Evolutionary conservation across 2,329 filamentous ascomycete genomes (phyloP).

Genomic region (Fusarium humuli): DNA sequence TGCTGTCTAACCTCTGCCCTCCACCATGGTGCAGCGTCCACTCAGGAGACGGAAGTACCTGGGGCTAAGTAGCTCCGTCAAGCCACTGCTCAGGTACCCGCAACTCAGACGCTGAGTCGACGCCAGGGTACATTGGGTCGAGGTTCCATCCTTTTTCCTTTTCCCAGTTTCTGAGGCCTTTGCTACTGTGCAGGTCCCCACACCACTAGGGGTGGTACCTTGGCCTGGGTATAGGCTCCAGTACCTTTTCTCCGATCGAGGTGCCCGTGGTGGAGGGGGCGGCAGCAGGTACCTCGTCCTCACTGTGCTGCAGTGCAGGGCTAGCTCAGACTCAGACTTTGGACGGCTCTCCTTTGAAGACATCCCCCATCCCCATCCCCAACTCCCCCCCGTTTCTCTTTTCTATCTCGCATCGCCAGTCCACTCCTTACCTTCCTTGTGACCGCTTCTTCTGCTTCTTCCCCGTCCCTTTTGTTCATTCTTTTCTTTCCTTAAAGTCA

Average conservation of each 20-base stretch:
- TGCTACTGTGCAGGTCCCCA: constrained; percentile 30
- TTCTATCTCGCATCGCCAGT: constrained; percentile 50
- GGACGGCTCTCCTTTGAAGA: constrained; percentile 47
- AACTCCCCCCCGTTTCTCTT: constrained; percentile 53
- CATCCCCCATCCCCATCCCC: constrained; percentile 51
- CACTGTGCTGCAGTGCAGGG: constrained; percentile 19
- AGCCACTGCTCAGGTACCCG: constrained; percentile 38
- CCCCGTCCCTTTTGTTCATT: constrained; percentile 54
- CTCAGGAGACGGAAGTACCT: constrained; percentile 37
- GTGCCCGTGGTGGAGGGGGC: constrained; percentile 24
- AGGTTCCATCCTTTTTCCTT: constrained; percentile 38
- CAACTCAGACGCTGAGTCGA: constrained; percentile 27
- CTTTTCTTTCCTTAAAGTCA: constrained; percentile 63
- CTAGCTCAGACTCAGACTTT: constrained; percentile 21
- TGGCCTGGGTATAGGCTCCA: constrained; percentile 6
- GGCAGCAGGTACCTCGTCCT: constrained; percentile 3
- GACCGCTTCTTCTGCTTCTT: constrained; percentile 56
- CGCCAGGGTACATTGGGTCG: constrained; percentile 25
- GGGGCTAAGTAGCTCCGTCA: constrained; percentile 33
- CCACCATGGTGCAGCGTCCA: constrained; percentile 30
- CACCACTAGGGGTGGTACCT: constrained; percentile 34
- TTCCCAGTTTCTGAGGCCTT: constrained; percentile 32
- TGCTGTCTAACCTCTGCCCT: constrained; percentile 15
- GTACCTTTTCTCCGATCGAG: constrained; percentile 35
- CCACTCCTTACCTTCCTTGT: constrained; percentile 48